Conservation (phyloP, 1,284 basidiomycete species). For the Trametes versicolor region DNA sequence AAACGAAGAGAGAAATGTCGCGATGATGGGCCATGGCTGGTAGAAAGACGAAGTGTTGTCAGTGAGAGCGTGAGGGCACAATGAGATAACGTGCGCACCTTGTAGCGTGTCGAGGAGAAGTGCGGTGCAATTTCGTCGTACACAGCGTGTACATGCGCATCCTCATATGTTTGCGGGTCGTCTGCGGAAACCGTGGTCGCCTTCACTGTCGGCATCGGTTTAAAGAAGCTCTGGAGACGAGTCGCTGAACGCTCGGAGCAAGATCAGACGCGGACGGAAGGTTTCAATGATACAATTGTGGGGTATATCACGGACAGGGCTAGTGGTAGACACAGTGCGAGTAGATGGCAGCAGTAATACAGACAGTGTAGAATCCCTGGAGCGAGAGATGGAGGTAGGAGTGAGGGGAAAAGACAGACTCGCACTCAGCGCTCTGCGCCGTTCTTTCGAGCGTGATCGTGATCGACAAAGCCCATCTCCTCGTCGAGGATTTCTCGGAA, state of each 20-base stretch:
- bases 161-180: conserved; percentile 71
- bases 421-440: conserved; percentile 25
- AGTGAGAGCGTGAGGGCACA: not conserved
- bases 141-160: conserved; percentile 82
- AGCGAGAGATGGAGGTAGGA: conserved; percentile 17
- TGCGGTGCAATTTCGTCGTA: conserved; percentile 94
- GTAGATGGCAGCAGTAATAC: conserved; percentile 12
- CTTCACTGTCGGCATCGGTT: conserved; percentile 46
- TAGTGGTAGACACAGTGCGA: too few species aligned
- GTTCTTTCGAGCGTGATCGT: conserved; percentile 28
- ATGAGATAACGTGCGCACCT: conserved; percentile 56
- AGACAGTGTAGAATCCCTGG: conserved; percentile 18
- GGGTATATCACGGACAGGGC: conserved; percentile 25
- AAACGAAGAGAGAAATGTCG: conserved; percentile 79
- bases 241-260: not conserved
- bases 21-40: conserved; percentile 95
- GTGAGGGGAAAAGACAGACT: conserved; percentile 13
- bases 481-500: conserved; percentile 76
- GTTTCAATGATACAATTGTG: conserved; percentile 28
- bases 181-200: conserved; percentile 51
- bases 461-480: conserved; percentile 70
- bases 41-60: not conserved
- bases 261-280: not conserved
- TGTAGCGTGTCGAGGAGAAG: conserved; percentile 95
- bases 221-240: not conserved